Evolutionary conservation across 1,284 basidiomycete genomes (phyloP), one percentile per base, ranked within the genome.

Genomic region (Heterobasidion occidentale): DNA sequence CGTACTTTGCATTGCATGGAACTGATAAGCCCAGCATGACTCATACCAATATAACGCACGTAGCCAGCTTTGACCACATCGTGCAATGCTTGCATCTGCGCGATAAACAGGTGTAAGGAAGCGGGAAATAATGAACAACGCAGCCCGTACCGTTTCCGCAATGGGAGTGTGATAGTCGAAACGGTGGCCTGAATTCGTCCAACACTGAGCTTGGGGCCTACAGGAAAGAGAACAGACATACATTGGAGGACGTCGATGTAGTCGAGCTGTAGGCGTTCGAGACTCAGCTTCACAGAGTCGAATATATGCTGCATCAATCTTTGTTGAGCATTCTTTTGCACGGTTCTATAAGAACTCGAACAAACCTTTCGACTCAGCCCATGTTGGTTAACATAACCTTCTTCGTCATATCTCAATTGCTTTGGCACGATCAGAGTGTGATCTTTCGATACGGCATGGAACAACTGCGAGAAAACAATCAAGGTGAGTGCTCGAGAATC

Each of bases 231-330:
- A 17, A 35, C 14, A 17, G 14, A 52, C 51, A 12, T 49, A 56
- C 72, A 70, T 56, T 70, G 69, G 11, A 74, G 66, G 2, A 73
- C 60, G 56, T 73, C 71, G 56, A 73, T 68, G 58, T 74, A 72
- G 9, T 74, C 65, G 0, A 69, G 67, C 47, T 66, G 57, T 2
- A 74, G 65, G 15, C 72, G 64, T 36, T 63, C 58, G 33, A 74
- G 60, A 4, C 65, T 70, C 2, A 60, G 67, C 15, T 74, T 65
- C 27, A 74, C 69, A 12, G 65, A 61, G 48, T 74, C 70, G 64
- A 74, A 71, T 48, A 74, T 72, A 49, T 59, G 63, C 61, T 52
- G 15, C 11, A 17, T 3, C 12, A 3, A 42, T 42, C 17, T 27
- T 12, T 42, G 38, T 42, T 9, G 7, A 36, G n/a, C 7, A 19